Evolutionary conservation across 805 yeast species (phyloP), one percentile per base, ranked within the genome.

Genomic region (Monosporozyma servazzii): DNA sequence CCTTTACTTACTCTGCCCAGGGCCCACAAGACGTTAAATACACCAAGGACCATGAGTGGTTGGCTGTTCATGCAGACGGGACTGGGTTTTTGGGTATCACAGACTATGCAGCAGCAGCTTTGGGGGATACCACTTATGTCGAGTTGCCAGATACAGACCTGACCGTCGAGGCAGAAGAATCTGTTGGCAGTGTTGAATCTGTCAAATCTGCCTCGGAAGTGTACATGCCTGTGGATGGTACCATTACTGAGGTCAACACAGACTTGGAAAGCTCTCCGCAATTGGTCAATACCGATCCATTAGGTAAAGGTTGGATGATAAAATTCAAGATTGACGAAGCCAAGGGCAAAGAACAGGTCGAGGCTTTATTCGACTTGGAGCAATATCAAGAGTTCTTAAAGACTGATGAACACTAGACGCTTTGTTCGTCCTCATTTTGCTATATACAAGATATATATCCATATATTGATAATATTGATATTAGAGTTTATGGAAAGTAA

Each of bases 161-260:
- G 41, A 72, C 64, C 30, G 75, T 84, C 51, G 81, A 74, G 52
- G 75, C 76, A 47, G 95, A 95, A 48, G 97, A 88, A 56, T 74
- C 91, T 13, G 74, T 93, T 65, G 97, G 97, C 6, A 86, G 96
- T 31, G 95, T 93, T 41, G 99, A 93, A 71, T 80, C 89, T 43
- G 99, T 93, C 62, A 93, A 93, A 72, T 80, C 90, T 46, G 97
- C 99, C 27, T 79, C 88, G 57, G 99, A 93, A 65, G 84, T 93
- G 56, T 91, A 90, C 70, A 74, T 89, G 18, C 99, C 99, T 48
- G 85, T 88, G 29, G 70, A 76, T 15, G 96, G 96, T 48, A 84
- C 78, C 58, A 75, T 93, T 37, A 54, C 81, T 47, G 96, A 82
- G 58, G 79, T 81, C 57, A 93, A 93, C 71, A 77, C 73, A 37